Conservation (phyloP, 2,329 filamentous ascomycete species). For the Colletotrichum viniferum region DNA sequence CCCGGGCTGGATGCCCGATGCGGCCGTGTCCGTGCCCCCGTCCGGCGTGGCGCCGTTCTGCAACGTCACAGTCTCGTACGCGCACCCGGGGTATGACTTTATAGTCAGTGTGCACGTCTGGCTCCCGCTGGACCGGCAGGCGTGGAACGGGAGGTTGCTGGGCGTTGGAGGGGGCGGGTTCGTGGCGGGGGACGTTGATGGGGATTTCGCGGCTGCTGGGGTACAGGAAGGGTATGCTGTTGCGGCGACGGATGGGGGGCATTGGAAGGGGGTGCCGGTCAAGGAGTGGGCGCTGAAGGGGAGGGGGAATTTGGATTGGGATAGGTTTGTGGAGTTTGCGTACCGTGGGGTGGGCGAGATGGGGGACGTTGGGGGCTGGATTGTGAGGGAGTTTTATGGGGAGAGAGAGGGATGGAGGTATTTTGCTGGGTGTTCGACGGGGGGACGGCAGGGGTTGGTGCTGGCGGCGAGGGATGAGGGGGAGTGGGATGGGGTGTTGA, state of each 20-base stretch:
- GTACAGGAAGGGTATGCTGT: conserved; percentile 34
- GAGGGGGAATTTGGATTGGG: conserved; percentile 1
- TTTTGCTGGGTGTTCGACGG: conserved; percentile 63
- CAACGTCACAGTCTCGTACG: conserved; percentile 23
- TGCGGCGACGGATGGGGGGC: conserved; percentile 27
- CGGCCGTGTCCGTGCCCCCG: not conserved
- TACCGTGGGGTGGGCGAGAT: conserved; percentile 27
- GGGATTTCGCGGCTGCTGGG: conserved; percentile 26
- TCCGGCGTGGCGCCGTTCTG: conserved; percentile 6
- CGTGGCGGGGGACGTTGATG: not conserved
- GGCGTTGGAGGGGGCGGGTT: conserved; percentile 23
- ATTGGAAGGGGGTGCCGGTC: not conserved
- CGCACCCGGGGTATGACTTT: not conserved
- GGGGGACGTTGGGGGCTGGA: conserved; percentile 49
- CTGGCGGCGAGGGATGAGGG: conserved; percentile 56
- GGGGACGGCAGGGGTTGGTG: conserved; percentile 63
- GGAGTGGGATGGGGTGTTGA: conserved; percentile 64
- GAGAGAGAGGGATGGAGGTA: conserved; percentile 45
- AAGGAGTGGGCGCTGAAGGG: conserved; percentile 21
- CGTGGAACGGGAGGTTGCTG: conserved; percentile 22
- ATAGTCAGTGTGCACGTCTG: conserved; percentile 7
- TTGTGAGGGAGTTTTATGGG: conserved; percentile 52
- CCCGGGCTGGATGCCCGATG: not conserved
- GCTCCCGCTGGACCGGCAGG: conserved; percentile 4
- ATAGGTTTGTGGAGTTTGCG: not conserved